Evolutionary conservation across 257 asterid genomes (phyloP).

Genomic region (Primulina tabacum): DNA sequence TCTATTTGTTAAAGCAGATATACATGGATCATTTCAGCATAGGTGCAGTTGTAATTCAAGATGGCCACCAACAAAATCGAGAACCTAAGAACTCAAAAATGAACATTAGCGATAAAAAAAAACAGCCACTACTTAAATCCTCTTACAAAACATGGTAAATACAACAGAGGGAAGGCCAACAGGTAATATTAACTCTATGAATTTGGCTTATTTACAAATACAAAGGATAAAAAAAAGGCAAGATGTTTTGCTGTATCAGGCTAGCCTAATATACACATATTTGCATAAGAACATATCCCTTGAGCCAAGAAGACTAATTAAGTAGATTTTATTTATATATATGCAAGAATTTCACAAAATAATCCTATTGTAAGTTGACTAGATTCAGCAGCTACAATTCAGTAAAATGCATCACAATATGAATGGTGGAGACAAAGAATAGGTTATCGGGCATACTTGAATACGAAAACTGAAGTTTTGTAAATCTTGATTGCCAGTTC

Average conservation of each 20-base stretch:
- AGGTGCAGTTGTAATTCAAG: too few relatives aligned
- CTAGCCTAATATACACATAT: background rate
- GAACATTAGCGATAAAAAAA: too few relatives aligned
- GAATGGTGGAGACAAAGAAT: constrained; percentile 19
- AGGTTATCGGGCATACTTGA: constrained; percentile 52
- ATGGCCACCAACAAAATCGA: too few relatives aligned
- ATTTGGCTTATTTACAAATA: background rate
- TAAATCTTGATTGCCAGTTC: constrained; percentile 90
- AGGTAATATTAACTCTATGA: background rate
- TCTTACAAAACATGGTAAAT: too few relatives aligned
- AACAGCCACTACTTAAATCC: too few relatives aligned
- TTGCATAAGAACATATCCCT: constrained; percentile 3
- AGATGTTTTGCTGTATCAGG: background rate
- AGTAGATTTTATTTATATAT: background rate
- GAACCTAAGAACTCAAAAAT: too few relatives aligned
- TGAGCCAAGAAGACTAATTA: constrained; percentile 2
- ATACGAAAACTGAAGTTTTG: constrained; percentile 88
- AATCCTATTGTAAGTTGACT: background rate
- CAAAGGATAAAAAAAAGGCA: background rate
- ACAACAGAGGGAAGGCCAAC: too few relatives aligned
- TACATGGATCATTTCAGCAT: too few relatives aligned
- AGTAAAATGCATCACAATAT: constrained; percentile 8
- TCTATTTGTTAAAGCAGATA: too few relatives aligned
- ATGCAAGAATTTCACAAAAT: constrained; percentile 2
- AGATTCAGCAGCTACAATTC: constrained; percentile 5